Conservation (phyloP, 179 eudicot genomes). For the Actinidia arguta region DNA sequence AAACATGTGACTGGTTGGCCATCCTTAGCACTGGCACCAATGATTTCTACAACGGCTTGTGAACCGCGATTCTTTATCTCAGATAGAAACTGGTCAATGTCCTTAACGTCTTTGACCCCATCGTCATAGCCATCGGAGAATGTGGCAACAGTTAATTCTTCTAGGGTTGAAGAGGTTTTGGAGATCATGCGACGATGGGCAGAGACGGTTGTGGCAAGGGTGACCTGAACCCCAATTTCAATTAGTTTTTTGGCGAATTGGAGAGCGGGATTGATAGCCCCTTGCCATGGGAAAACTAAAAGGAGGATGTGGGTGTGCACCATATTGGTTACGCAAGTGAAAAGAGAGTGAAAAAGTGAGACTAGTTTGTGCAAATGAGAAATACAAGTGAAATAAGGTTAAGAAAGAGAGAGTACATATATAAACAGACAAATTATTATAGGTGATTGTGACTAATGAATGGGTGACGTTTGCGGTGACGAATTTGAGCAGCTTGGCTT, state of each 20-base stretch:
- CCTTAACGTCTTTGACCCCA: not conserved
- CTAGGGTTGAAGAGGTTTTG: not conserved
- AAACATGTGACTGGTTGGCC: conserved; percentile 40
- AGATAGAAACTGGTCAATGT: not conserved
- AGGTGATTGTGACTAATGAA: too few species aligned
- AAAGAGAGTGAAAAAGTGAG: too few species aligned
- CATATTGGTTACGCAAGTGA: not conserved
- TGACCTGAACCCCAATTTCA: not conserved
- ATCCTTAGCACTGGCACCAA: not conserved
- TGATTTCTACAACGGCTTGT: not conserved
- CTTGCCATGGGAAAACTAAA: not conserved
- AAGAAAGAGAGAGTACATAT: too few species aligned
- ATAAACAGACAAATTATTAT: too few species aligned
- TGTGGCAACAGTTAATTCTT: not conserved
- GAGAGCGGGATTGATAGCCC: not conserved
- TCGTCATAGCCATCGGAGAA: not conserved
- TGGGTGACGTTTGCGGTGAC: too few species aligned
- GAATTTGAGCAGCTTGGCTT: too few species aligned
- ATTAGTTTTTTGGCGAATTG: not conserved
- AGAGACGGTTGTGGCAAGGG: not conserved
- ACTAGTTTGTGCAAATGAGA: too few species aligned
- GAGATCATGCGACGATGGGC: not conserved
- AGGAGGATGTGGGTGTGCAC: not conserved
- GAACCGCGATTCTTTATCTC: not conserved
- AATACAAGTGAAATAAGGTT: too few species aligned